Evolutionary conservation across 2,329 filamentous ascomycete species (phyloP), one percentile per base, ranked within the genome.

Genomic region (Pseudogymnoascus sp.): DNA sequence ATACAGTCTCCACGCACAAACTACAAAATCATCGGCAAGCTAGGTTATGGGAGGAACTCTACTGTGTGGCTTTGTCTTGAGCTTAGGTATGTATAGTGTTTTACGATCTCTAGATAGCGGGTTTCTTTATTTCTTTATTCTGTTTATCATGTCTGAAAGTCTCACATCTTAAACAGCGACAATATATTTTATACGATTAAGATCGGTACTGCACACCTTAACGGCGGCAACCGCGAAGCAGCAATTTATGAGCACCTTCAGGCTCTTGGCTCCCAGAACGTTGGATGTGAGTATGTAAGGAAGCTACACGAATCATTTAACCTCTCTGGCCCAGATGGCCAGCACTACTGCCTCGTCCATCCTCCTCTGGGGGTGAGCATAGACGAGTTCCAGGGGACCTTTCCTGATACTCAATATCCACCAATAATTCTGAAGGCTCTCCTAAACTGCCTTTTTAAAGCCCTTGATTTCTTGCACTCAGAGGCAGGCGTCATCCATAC

Each of bases 51-150:
- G 26, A 74, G 74, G 3, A 78, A 70, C 66, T 77, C 77, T 4
- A 81, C 77, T 10, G 75, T 80, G 56, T 81, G 77, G 79, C 74
- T 80, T 50, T 77, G 75, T 38, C 68, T 69, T 6, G 72, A 76
- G 66, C 63, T 63, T 14, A 10, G 24, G 60, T 64, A 64, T 37
- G 16, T 41, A 41, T 46, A 26, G 19, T 26, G 26, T 3, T 46
- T 26, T 46, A 5, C 22, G 22, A 19, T 43, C 16, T 33, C 22
- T 61, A 24, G 19, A 16, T 12, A 12, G 6, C 19, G 22, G 22
- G 6, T 14, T 14, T 46, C 41, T 16, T 8, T 46, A 6, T 6
- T 24, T 46, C 41, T 46, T 46, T 14, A 24, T 14, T 6, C 41
- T n/a, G 3, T 26, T 46, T 26, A 14, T 5, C 6, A 5, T 43